Base-by-base conservation (phyloP, 805 yeast species). In the Metschnikowia baotianmanensis region DNA sequence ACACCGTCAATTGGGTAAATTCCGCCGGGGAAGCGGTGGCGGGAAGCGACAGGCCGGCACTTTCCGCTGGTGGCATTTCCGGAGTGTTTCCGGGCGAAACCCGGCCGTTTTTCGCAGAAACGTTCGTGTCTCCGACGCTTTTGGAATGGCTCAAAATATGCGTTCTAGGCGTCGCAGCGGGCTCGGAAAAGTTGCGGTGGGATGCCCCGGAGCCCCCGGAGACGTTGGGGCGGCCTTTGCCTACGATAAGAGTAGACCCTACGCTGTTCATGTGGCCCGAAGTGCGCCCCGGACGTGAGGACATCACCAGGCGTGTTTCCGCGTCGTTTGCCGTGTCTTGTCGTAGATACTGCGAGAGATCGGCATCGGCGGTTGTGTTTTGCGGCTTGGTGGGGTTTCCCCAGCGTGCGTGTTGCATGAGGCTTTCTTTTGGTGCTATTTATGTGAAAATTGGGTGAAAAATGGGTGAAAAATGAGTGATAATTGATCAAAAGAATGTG, bases 1-100 rank as follows among this genome's bases (percentile, higher is more conserved):
- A 69, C n/a, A 67, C 61, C 5, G 73, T 71, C 45, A 75, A 43
- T 36, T 66, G 74, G 2, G 69, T 31, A 2, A 48, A 40, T n/a
- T 40, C 49, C 3, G 43, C 36, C 2, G 37, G 26, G n/a, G 36
- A 29, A 19, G 20, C 13, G 2, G 19, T 18, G 9, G 40, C n/a
- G n/a, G n/a, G n/a, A n/a, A n/a, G n/a, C n/a, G n/a, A n/a, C 13
- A 28, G 25, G 22, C 13, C 22, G 12, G 19, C n/a, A n/a, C n/a
- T n/a, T n/a, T n/a, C 24, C 24, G 7, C 24, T 22, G 24, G 24
- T 7, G 7, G 7, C 24, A 22, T 22, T 22, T 22, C 24, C n/a
- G n/a, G n/a, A n/a, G n/a, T n/a, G n/a, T n/a, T n/a, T n/a, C n/a
- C n/a, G n/a, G n/a, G n/a, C n/a, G n/a, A n/a, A n/a, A n/a, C n/a